A percentile compares a stretch with the other conserved stretches of the same genome.
These are phyloP conservation scores for Alopecurus myosuroides DNA, from an alignment of 176 grass and related monocot species.

Conservation along the genomic window DNA sequence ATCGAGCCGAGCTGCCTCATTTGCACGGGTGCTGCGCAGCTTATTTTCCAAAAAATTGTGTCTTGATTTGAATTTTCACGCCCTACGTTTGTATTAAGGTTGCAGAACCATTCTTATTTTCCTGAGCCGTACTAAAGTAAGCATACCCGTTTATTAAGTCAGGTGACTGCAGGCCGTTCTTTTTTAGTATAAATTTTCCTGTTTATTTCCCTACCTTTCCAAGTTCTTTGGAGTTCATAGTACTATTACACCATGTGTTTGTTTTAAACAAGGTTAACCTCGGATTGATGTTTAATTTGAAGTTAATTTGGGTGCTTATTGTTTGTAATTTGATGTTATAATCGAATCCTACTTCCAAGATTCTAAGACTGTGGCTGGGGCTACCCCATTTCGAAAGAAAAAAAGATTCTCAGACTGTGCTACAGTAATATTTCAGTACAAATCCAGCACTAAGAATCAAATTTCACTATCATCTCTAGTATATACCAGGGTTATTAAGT, in stretches of 20 bases:
- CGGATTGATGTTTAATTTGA: background rate
- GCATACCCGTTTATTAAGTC: background rate
- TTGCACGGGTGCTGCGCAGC: background rate
- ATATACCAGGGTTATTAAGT: background rate
- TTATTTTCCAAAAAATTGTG: background rate
- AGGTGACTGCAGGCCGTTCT: background rate
- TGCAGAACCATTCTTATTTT: background rate
- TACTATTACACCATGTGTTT: background rate
- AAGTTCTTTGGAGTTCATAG: background rate
- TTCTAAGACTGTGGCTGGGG: too few species aligned
- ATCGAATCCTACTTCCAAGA: background rate
- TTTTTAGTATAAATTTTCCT: background rate
- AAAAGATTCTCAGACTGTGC: too few species aligned
- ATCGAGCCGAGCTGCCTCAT: background rate
- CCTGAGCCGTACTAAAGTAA: background rate
- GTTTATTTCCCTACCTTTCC: background rate
- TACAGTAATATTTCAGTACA: background rate
- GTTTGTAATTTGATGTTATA: background rate
- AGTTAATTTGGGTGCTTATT: background rate
- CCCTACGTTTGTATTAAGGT: background rate
- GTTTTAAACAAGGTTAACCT: background rate
- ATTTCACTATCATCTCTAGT: constrained; percentile 1
- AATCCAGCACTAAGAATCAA: background rate
- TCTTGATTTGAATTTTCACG: background rate
- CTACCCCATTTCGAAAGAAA: too few species aligned